phyloP scores from a whole-genome alignment of 805 yeast genomes.

The Ogataea sp. region DNA sequence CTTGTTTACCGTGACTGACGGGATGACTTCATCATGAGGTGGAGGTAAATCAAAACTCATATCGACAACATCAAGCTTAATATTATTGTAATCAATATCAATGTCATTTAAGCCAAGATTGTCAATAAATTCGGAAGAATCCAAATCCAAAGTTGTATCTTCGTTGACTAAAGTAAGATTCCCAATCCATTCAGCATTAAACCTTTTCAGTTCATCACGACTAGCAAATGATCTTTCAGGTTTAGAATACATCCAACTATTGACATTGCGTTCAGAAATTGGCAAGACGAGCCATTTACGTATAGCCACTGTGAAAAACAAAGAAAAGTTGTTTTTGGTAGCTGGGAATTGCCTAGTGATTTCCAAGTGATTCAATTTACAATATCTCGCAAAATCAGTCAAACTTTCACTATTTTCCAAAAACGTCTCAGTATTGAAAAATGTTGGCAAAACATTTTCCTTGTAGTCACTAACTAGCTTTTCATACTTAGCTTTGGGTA shows the following conservation, averaged over 20 bases:
- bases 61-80: neutral
- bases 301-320: conserved; percentile 20
- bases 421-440: conserved; percentile 8
- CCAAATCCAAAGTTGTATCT: too few relatives aligned
- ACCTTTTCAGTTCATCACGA: conserved; percentile 15
- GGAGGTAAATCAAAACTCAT: neutral
- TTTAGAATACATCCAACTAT: conserved; percentile 4
- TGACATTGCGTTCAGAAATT: conserved; percentile 9
- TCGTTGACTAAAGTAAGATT: neutral
- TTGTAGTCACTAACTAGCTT: conserved; percentile 7
- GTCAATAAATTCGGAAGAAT: neutral
- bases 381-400: conserved; percentile 22
- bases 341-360: conserved; percentile 12
- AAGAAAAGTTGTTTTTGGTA: conserved; percentile 12
- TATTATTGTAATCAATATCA: neutral
- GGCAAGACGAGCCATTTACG: conserved; percentile 14
- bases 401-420: conserved; percentile 15
- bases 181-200: conserved; percentile 2
- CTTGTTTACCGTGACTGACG: too few relatives aligned
- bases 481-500: conserved; percentile 5
- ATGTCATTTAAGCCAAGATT: neutral
- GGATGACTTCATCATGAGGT: neutral
- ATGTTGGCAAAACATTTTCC: conserved; percentile 2
- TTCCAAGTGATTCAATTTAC: conserved; percentile 10
- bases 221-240: conserved; percentile 14